Conservation (phyloP, 1,284 basidiomycete species). For the Mycena citricolor region DNA sequence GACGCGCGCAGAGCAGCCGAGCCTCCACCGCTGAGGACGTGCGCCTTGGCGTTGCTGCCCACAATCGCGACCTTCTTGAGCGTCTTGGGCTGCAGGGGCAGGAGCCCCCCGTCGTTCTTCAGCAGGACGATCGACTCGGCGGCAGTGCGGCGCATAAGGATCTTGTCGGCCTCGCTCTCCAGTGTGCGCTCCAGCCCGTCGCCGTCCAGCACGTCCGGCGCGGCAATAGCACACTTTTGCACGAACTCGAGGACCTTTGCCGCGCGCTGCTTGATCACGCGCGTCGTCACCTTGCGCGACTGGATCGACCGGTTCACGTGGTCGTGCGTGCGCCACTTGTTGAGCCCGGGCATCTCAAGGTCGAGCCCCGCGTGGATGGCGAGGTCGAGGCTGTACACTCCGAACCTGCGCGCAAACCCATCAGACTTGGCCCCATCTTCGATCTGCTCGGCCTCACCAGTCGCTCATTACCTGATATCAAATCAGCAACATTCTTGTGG, state of each 20-base stretch:
- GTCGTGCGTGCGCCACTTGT: slow-evolving; percentile 68
- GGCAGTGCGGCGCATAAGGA: slow-evolving; percentile 63
- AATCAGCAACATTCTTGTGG: neutral
- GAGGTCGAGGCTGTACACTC: slow-evolving; percentile 65
- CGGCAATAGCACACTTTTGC: slow-evolving; percentile 58
- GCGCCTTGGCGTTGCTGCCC: slow-evolving; percentile 72
- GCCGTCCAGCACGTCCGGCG: slow-evolving; percentile 68
- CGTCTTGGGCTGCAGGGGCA: slow-evolving; percentile 55
- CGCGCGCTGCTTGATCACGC: slow-evolving; percentile 71
- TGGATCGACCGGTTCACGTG: slow-evolving; percentile 62
- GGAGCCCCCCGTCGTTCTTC: slow-evolving; percentile 62
- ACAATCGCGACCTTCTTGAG: slow-evolving; percentile 73
- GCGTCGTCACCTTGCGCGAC: slow-evolving; percentile 61
- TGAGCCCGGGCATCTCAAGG: slow-evolving; percentile 76
- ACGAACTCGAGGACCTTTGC: slow-evolving; percentile 64
- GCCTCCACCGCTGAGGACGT: slow-evolving; percentile 73
- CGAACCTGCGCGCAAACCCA: slow-evolving; percentile 48
- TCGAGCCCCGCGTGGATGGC: slow-evolving; percentile 75
- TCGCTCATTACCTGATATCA: slow-evolving; percentile 65
- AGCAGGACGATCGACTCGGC: slow-evolving; percentile 70
- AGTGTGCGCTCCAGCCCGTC: slow-evolving; percentile 63
- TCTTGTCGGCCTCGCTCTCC: slow-evolving; percentile 59
- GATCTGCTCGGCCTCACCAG: too few species aligned
- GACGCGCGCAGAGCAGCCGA: slow-evolving; percentile 72
- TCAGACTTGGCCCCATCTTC: neutral